Base-by-base conservation (phyloP, 306 rosid genomes). In the Lotus japonicus region DNA sequence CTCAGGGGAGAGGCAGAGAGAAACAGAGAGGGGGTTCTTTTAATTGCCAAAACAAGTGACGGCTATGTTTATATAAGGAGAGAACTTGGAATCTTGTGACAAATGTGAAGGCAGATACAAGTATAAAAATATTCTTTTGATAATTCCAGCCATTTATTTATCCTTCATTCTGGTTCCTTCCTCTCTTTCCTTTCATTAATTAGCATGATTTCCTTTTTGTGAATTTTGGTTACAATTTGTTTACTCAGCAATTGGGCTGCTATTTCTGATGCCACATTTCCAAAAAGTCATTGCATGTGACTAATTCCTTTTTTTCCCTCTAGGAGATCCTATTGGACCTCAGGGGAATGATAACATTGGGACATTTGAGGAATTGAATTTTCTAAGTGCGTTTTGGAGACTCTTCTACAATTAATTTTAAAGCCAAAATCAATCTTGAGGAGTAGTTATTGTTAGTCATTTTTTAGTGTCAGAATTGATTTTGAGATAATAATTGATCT, bases 11-110 rank as follows among this genome's bases (percentile, higher is more conserved):
- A 43, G 36, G 3, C 26, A 68, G 54, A 85, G 68, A 78, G 88
- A 80, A n/a, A 83, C 67, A 1, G 84, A 81, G 79, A 54, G 60
- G 56, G 11, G 48, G 21, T 73, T 65, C 52, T 77, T 74, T 78
- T 73, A 67, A 52, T 70, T 73, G 83, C 53, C 17, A 70, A 65
- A 64, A 48, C 74, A 64, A 66, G 72, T 78, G 79, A 72, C 66
- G 72, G 84, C 69, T 79, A 78, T 41, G 88, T 63, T 79, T 87
- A 85, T 82, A 87, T 84, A 85, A 76, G 79, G 70, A 72, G 67
- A 67, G 79, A 23, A 65, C 61, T 61, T 67, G 35, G 60, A 76
- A 45, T 77, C 44, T 68, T 65, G 62, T 70, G 44, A 59, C 23
- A 59, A 75, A 77, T 71, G 55, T 83, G 77, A n/a, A 64, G 66